Conservation (phyloP, 768 basidiomycete genomes). For the Cystobasidium ongulense region DNA sequence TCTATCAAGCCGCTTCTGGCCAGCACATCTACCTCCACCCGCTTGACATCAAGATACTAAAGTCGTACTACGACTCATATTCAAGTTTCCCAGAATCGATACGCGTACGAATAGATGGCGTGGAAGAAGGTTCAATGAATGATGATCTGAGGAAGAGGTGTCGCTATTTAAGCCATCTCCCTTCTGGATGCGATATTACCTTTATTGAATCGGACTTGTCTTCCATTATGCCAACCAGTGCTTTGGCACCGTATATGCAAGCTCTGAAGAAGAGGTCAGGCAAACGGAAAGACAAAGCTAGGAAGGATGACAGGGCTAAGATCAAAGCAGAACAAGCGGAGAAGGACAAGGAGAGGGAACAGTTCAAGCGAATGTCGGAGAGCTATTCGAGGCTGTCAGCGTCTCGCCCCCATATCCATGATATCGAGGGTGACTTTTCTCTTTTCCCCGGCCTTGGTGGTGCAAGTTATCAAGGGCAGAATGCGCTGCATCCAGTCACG, state of each 20-base stretch:
- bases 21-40: slow-evolving; percentile 88
- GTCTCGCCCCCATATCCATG: slow-evolving; percentile 37
- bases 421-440: slow-evolving; percentile 37
- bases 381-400: slow-evolving; percentile 15
- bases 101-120: slow-evolving; percentile 63
- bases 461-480: background rate
- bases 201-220: slow-evolving; percentile 83
- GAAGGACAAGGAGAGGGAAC: slow-evolving; percentile 50
- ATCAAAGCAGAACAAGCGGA: slow-evolving; percentile 68
- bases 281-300: slow-evolving; percentile 69
- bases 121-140: slow-evolving; percentile 53
- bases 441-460: slow-evolving; percentile 18
- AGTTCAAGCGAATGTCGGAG: slow-evolving; percentile 33
- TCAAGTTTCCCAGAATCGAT: slow-evolving; percentile 75
- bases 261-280: slow-evolving; percentile 66
- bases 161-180: slow-evolving; percentile 88
- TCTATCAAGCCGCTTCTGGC: slow-evolving; percentile 89
- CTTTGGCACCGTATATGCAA: slow-evolving; percentile 72
- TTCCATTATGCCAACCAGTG: slow-evolving; percentile 59
- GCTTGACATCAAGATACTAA: slow-evolving; percentile 84
- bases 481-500: background rate
- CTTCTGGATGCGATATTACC: slow-evolving; percentile 82
- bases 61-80: slow-evolving; percentile 73
- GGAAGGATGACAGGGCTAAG: slow-evolving; percentile 79
- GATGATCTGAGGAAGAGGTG: slow-evolving; percentile 89